Evolutionary conservation across 2,329 filamentous ascomycete species (phyloP), one percentile per base, ranked within the genome.

Genomic region (Botryotinia narcissicola): DNA sequence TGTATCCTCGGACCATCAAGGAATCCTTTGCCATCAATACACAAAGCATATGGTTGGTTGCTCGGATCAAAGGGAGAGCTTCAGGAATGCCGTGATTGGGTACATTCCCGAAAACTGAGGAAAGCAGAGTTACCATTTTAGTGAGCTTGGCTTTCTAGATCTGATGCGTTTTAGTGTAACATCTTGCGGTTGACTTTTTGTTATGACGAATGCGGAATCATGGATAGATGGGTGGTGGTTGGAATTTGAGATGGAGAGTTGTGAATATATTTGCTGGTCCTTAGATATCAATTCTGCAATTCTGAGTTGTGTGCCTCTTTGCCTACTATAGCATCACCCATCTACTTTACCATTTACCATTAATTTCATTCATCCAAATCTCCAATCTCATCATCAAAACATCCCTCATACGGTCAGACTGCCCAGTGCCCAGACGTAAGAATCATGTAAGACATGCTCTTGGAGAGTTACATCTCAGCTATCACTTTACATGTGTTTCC

Each of bases 1-100:
- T 40, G 44, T 42, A 72, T 72, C 74, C 74, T 74, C 72, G 74
- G 74, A 66, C 68, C n/a, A 74, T 73, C 54, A 57, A 73, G 66
- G 67, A 35, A n/a, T 29, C 46, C 35, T 54, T 68, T 40, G 46
- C 44, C 64, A 37, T 68, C 64, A 54, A 48, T 29, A 57, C 14
- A 32, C 32, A n/a, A 4, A 40, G 37, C 64, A 54, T 22, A 18
- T 68, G 64, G 46, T 68, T 68, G 64, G 64, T 25, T 54, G 57
- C 51, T 71, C 69, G 59, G 59, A 12, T 71, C 69, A 71, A 64
- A 71, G 69, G 69, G 69, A 75, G 57, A 48, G 54, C 9, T 22
- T 48, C 4, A 68, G 48, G 64, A 70, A 61, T 59, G 72, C 48
- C 67, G 68, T 73, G 72, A 73, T 73, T 73, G 72, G 72, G 42